Percentiles rank a stretch among this genome's conserved stretches.
phyloP scores from a whole-genome alignment of 192 early-diverging fungal species.

The Coemansia sp. region DNA sequence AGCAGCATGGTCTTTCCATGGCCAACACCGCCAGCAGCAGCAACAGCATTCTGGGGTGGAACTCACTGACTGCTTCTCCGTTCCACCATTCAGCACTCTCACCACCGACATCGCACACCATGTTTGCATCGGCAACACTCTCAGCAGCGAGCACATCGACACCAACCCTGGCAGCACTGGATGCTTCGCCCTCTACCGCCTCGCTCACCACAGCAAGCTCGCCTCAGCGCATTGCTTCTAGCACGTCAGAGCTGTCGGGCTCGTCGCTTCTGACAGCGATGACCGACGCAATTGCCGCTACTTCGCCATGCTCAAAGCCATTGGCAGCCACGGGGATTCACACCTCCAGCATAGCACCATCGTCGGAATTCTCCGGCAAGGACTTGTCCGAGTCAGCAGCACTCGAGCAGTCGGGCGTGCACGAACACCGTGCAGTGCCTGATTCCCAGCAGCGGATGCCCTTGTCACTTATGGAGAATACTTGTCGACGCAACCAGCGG shows the following conservation, averaged over 20 bases:
- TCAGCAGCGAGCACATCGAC: background rate
- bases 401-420: conserved; percentile 56
- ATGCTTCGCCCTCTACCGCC: background rate
- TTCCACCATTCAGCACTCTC: conserved; percentile 16
- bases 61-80: conserved; percentile 33
- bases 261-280: conserved; percentile 24
- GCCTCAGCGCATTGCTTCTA: background rate
- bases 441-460: conserved; percentile 59
- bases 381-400: conserved; percentile 60
- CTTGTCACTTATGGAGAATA: conserved; percentile 55
- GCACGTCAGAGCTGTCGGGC: background rate
- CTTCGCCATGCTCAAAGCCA: conserved; percentile 25
- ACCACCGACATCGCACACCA: conserved; percentile 1
- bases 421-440: conserved; percentile 41
- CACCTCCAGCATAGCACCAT: conserved; percentile 36
- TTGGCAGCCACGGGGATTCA: conserved; percentile 30
- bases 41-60: conserved; percentile 31
- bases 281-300: conserved; percentile 21
- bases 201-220: background rate
- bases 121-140: conserved; percentile 12
- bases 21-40: background rate
- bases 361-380: conserved; percentile 50
- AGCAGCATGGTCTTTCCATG: conserved; percentile 11
- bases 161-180: conserved; percentile 3
- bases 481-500: conserved; percentile 34